Conservation (phyloP, 2,329 filamentous ascomycete species). For the Trichophyton equinum region DNA sequence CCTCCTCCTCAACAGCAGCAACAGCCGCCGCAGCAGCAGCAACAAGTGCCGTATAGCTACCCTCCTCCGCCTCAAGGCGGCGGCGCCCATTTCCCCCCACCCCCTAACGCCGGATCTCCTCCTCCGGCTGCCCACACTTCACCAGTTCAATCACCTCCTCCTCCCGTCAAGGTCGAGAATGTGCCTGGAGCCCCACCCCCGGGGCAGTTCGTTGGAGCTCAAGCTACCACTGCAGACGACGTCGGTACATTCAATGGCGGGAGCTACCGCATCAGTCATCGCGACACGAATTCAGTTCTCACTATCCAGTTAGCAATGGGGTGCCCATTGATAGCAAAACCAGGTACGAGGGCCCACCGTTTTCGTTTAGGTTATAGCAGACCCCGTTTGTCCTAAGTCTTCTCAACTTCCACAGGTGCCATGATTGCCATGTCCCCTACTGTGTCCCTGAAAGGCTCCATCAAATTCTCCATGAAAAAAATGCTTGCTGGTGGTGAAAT, state of each 20-base stretch:
- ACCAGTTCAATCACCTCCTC: slow-evolving; percentile 10
- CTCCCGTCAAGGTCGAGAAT: slow-evolving; percentile 15
- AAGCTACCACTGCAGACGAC: slow-evolving; percentile 58
- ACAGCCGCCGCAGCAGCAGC: slow-evolving; percentile 14
- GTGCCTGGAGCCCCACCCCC: slow-evolving; percentile 34
- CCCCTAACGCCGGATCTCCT: slow-evolving; percentile 11
- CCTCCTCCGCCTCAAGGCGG: slow-evolving; percentile 8
- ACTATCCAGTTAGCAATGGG: slow-evolving; percentile 84
- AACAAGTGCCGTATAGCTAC: background rate
- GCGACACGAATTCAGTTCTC: slow-evolving; percentile 78
- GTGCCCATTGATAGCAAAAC: slow-evolving; percentile 68
- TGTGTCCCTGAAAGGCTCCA: slow-evolving; percentile 65
- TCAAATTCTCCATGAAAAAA: slow-evolving; percentile 88
- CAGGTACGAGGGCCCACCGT: slow-evolving; percentile 40
- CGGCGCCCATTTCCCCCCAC: slow-evolving; percentile 12
- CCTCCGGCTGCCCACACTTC: slow-evolving; percentile 15
- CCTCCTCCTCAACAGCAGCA: slow-evolving; percentile 15
- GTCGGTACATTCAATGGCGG: slow-evolving; percentile 96
- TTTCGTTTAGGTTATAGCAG: background rate
- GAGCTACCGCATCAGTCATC: slow-evolving; percentile 82
- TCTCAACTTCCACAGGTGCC: slow-evolving; percentile 40
- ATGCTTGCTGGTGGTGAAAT: slow-evolving; percentile 73
- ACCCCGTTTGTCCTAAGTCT: background rate
- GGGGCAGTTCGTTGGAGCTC: slow-evolving; percentile 52
- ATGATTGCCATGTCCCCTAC: slow-evolving; percentile 95